Percentiles rank a stretch among this genome's conserved stretches.
These are phyloP conservation scores for Aristolochia fimbriata DNA, from an alignment of 164 flowering plant genomes.

Conservation along the genomic window DNA sequence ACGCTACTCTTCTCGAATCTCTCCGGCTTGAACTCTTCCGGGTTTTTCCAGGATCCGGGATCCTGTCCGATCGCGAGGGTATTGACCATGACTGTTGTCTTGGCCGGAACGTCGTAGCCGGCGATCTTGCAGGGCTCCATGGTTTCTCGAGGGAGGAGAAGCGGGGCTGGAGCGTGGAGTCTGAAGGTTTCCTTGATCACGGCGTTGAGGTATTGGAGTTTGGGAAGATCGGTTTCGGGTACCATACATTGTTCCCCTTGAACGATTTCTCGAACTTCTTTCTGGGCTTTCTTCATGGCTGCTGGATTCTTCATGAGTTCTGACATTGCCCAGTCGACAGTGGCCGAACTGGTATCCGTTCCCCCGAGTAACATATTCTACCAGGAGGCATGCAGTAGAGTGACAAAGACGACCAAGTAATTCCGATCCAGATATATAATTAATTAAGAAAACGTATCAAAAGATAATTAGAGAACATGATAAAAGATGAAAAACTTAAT, in stretches of 20 bases:
- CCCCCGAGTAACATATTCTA: background rate
- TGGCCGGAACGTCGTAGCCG: background rate
- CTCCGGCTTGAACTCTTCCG: background rate
- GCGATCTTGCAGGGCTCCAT: background rate
- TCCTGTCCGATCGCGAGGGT: background rate
- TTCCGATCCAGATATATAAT: too few relatives aligned
- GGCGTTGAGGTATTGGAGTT: background rate
- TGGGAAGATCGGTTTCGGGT: background rate
- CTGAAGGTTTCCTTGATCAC: background rate
- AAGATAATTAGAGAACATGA: too few relatives aligned
- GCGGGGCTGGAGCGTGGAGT: background rate
- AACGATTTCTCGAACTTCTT: background rate
- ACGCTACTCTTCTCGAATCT: background rate
- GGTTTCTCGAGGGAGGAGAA: background rate
- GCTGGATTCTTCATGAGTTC: background rate
- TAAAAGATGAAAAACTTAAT: too few relatives aligned
- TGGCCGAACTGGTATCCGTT: background rate
- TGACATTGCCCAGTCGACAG: background rate
- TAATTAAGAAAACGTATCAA: too few relatives aligned
- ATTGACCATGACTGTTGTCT: background rate
- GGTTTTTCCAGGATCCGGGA: background rate
- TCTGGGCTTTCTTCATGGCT: background rate
- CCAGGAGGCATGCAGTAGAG: too few relatives aligned
- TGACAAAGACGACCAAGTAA: too few relatives aligned
- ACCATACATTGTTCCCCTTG: background rate